Evolutionary conservation across 768 basidiomycete species (phyloP).

Genomic region (Sporobolomyces phaffii): DNA sequence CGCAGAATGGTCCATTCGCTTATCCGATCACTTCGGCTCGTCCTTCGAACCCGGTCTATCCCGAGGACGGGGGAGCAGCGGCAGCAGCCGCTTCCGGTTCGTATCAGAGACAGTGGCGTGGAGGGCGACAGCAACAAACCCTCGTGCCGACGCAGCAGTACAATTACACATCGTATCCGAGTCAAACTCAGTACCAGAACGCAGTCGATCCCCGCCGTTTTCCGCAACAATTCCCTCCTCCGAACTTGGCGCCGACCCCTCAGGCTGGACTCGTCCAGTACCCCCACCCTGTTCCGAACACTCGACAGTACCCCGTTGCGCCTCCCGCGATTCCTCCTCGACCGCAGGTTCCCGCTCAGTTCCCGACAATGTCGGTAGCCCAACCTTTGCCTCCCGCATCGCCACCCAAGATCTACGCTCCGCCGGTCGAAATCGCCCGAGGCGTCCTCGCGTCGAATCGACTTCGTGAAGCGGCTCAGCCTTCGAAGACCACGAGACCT

Average conservation of each 20-base stretch:
- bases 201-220: background rate
- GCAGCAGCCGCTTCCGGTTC: no score
- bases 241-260: no score
- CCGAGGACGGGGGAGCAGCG: no score
- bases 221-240: no score
- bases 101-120: no score
- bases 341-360: background rate
- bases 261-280: no score
- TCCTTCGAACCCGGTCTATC: background rate
- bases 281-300: background rate
- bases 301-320: background rate
- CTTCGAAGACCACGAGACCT: background rate
- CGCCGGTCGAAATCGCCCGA: conserved; percentile 29
- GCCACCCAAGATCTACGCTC: conserved; percentile 8
- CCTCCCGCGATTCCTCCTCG: background rate
- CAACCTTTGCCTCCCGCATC: background rate
- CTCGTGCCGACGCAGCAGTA: no score
- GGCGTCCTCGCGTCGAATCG: conserved; percentile 27
- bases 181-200: background rate
- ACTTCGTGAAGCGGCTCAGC: conserved; percentile 5
- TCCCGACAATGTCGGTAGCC: background rate
- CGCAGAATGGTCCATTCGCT: background rate
- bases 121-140: no score
- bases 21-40: conserved; percentile 23
- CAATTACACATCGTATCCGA: background rate